Evolutionary conservation across 768 basidiomycete genomes (phyloP).

Genomic region (Rhizopogon rudus): DNA sequence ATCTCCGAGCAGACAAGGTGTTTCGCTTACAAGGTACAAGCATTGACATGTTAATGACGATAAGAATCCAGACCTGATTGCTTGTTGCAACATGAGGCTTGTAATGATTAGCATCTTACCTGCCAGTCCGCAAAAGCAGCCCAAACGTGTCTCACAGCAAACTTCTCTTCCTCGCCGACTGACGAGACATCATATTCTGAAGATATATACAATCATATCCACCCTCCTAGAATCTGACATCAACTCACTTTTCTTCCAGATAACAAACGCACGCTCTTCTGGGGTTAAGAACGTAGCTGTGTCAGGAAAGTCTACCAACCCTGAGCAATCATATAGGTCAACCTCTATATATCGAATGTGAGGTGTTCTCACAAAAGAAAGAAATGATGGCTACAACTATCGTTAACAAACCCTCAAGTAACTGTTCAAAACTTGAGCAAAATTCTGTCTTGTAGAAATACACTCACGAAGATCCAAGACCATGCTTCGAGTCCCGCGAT

Average conservation of each 20-base stretch:
- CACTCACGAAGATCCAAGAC: too few species aligned
- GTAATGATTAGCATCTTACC: slow-evolving; percentile 19
- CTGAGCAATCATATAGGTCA: too few species aligned
- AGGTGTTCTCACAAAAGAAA: too few species aligned
- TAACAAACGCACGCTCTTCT: slow-evolving; percentile 52
- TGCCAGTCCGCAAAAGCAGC: slow-evolving; percentile 60
- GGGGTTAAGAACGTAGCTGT: too few species aligned
- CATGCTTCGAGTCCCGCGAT: too few species aligned
- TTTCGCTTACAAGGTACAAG: slow-evolving; percentile 48
- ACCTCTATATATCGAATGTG: too few species aligned
- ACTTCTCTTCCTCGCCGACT: slow-evolving; percentile 60
- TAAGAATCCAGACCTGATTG: slow-evolving; percentile 45
- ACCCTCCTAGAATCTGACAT: neutral
- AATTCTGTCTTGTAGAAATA: too few species aligned
- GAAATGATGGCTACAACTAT: too few species aligned
- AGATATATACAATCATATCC: neutral
- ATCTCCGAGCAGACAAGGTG: neutral
- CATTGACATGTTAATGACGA: slow-evolving; percentile 55
- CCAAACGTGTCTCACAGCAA: slow-evolving; percentile 46
- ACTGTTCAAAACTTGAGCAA: too few species aligned
- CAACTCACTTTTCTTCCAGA: slow-evolving; percentile 50
- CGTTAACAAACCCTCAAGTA: too few species aligned
- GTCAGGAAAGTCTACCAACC: too few species aligned
- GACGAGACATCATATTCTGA: slow-evolving; percentile 48
- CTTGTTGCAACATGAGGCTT: neutral